Base-by-base conservation (phyloP, 805 yeast species). In the Yarrowia sp. region DNA sequence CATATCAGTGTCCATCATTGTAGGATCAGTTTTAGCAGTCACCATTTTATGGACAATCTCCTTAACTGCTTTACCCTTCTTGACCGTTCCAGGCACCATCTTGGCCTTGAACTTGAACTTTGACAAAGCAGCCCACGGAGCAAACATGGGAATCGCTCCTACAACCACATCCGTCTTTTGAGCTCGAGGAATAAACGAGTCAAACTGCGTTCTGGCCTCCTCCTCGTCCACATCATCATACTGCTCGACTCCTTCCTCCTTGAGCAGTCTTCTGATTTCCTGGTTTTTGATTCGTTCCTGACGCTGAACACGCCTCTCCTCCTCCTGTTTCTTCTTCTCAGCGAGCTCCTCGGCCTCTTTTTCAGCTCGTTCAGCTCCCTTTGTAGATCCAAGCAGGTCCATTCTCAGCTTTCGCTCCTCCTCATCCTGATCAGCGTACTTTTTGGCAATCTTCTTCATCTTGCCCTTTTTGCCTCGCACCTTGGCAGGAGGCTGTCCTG, bases 401-500 rank as follows among this genome's bases (percentile, higher is more conserved):
- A 93, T 85, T 68, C 96, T 81, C 65, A 87, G 70, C 51, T 76
- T 71, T 65, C 92, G 83, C 71, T 93, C 98, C 65, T 89, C 95
- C 62, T 90, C 97, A 73, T 93, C 98, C 76, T 93, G 98, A 66
- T 88, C 92, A 3, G 86, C 90, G 72, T 93, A 93, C 72, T 92
- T 93, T 67, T 83, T 81, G 44, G 87, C 87, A 65, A 91, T 89
- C 72, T 90, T 92, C 79, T 89, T 90, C 75, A 89, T 72, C 72
- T 92, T 92, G 43, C 89, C 88, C 72, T 88, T 90, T 75, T 89
- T 91, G 55, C 98, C 98, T 71, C 98, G 84, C 7, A 87, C 86
- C 42, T 78, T 81, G 17, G 61, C 47, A 13, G 61, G 61, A 22
- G 47, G 47, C 31, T 39, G 61, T 0, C 38, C 61, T 3, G 61